phyloP scores from a whole-genome alignment of 768 basidiomycete genomes.

The Psilocybe azurescens region DNA sequence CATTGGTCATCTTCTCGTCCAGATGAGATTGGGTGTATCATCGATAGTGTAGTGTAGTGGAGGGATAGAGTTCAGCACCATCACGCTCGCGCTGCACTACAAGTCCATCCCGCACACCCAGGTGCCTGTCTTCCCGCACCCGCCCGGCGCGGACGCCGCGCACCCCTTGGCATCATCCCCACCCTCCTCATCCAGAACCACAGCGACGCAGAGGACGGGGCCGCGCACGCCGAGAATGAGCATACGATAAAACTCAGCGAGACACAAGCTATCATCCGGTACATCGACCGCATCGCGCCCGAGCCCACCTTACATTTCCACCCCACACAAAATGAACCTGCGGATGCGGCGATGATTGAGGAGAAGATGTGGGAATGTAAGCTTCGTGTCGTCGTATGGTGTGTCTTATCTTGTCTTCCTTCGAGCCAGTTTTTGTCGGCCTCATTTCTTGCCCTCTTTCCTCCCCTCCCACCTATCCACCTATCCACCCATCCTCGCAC shows the following conservation, averaged over 20 bases:
- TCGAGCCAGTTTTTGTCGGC: too few species aligned
- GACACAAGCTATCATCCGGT: conserved; percentile 37
- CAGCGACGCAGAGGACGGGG: not conserved
- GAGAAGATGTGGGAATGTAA: conserved; percentile 43
- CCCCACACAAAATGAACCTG: conserved; percentile 23
- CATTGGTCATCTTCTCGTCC: conserved; percentile 7
- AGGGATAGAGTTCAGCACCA: conserved; percentile 14
- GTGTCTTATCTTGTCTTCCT: not conserved
- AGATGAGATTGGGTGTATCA: too few species aligned
- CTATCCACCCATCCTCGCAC: conserved; percentile 35
- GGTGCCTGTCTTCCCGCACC: conserved; percentile 26
- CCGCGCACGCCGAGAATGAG: conserved; percentile 19
- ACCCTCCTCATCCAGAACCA: conserved; percentile 32
- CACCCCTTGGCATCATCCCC: conserved; percentile 38
- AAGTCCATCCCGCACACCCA: conserved; percentile 39
- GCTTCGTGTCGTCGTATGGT: conserved; percentile 36
- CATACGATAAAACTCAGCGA: conserved; percentile 32
- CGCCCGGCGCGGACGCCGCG: conserved; percentile 22
- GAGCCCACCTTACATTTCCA: conserved; percentile 30
- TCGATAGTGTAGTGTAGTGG: too few species aligned
- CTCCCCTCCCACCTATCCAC: not conserved
- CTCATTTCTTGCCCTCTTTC: too few species aligned
- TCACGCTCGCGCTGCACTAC: conserved; percentile 34
- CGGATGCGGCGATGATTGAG: conserved; percentile 18
- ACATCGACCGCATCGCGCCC: conserved; percentile 35